phyloP scores from a whole-genome alignment of 352 stramenopile species.

The Bremia lactucae region DNA sequence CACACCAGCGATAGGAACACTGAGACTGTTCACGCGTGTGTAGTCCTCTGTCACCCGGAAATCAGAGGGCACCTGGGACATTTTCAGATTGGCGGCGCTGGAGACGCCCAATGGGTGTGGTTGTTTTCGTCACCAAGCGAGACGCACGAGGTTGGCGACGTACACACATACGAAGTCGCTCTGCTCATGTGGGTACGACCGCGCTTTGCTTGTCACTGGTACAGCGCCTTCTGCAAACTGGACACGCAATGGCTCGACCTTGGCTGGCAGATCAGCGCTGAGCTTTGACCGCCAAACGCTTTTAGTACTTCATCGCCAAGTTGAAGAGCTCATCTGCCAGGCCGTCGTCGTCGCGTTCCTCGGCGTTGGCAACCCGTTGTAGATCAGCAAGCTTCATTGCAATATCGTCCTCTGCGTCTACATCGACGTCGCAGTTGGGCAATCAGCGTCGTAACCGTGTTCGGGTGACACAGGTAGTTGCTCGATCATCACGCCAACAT shows the following conservation, averaged over 20 bases:
- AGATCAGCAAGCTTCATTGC: too few species aligned
- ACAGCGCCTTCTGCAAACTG: not conserved
- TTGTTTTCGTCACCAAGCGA: not conserved
- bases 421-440: too few species aligned
- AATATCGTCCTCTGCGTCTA: too few species aligned
- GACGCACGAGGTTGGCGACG: not conserved
- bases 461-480: too few species aligned
- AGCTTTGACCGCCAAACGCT: not conserved
- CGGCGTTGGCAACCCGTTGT: too few species aligned
- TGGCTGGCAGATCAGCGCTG: not conserved
- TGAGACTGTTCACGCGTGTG: not conserved
- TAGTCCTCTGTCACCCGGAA: not conserved
- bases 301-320: too few species aligned
- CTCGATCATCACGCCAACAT: too few species aligned
- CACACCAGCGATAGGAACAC: not conserved
- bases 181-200: not conserved
- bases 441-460: too few species aligned
- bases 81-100: not conserved
- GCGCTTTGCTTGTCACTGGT: not conserved
- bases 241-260: not conserved
- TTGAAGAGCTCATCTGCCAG: too few species aligned
- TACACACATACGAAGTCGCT: not conserved
- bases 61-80: too few species aligned
- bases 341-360: too few species aligned
- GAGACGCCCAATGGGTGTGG: not conserved